Evolutionary conservation across 768 basidiomycete genomes (phyloP).

Genomic region (Botryobasidium botryosum): DNA sequence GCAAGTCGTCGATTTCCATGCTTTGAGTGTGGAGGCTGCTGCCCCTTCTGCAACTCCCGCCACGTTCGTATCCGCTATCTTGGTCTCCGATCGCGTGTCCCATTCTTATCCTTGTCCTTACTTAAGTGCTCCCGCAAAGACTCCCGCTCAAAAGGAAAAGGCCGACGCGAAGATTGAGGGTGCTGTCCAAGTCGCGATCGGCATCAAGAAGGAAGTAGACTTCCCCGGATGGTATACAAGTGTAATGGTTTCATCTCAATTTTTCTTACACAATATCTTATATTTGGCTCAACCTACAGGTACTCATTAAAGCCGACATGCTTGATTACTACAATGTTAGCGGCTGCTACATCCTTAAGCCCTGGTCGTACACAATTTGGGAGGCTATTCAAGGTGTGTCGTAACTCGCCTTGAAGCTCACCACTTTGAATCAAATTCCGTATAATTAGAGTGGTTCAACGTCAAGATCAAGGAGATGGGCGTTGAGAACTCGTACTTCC

Average conservation of each 20-base stretch:
- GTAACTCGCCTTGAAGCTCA: not conserved
- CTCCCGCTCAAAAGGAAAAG: slow-evolving; percentile 35
- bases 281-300: slow-evolving; percentile 31
- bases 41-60: slow-evolving; percentile 17
- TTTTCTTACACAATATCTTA: slow-evolving; percentile 16
- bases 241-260: slow-evolving; percentile 28
- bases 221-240: slow-evolving; percentile 91
- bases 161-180: slow-evolving; percentile 73
- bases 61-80: slow-evolving; percentile 16
- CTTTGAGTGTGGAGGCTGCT: slow-evolving; percentile 32
- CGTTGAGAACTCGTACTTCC: slow-evolving; percentile 96
- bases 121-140: slow-evolving; percentile 19
- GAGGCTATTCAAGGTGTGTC: slow-evolving; percentile 79
- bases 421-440: slow-evolving; percentile 3
- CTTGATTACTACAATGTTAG: slow-evolving; percentile 97
- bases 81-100: slow-evolving; percentile 12
- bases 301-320: slow-evolving; percentile 97
- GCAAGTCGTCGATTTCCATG: slow-evolving; percentile 56
- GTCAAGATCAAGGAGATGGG: slow-evolving; percentile 79
- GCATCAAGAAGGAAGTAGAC: slow-evolving; percentile 90
- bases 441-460: slow-evolving; percentile 72
- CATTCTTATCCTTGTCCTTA: slow-evolving; percentile 16
- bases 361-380: slow-evolving; percentile 97
- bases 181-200: slow-evolving; percentile 81
- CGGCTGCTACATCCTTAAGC: slow-evolving; percentile 96